Percentiles rank a stretch among this genome's conserved stretches.
These are phyloP conservation scores for Corrigiola litoralis DNA, from an alignment of 179 eudicot genomes.

Conservation along the genomic window DNA sequence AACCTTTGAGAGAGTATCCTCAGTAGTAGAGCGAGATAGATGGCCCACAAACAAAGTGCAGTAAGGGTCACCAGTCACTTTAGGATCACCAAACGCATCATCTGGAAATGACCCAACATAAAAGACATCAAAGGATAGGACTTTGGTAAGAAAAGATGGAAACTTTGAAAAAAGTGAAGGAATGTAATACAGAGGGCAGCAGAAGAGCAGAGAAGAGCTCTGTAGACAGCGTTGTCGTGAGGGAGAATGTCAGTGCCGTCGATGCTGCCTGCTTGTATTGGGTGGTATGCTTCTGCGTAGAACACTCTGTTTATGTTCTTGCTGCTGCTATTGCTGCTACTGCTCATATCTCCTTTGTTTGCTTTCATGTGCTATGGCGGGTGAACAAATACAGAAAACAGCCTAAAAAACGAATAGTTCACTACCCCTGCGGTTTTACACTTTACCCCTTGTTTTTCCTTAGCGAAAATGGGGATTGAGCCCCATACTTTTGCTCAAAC, in stretches of 20 bases:
- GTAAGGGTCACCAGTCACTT: constrained; percentile 75
- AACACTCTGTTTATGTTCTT: constrained; percentile 58
- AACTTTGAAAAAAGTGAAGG: neutral
- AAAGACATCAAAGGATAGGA: neutral
- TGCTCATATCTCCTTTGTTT: neutral
- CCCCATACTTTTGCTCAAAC: no score
- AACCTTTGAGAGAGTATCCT: constrained; percentile 68
- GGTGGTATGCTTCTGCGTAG: constrained; percentile 77
- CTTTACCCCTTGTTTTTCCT: no score
- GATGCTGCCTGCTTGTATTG: constrained; percentile 93
- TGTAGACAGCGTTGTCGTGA: constrained; percentile 78
- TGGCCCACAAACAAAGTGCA: constrained; percentile 77
- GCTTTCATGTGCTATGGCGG: no score
- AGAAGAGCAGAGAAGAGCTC: constrained; percentile 85
- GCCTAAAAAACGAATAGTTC: no score
- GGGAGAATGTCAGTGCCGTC: constrained; percentile 94
- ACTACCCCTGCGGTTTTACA: no score
- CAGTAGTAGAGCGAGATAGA: constrained; percentile 70
- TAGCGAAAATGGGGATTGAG: no score
- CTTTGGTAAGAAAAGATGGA: neutral
- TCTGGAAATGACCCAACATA: constrained; percentile 19
- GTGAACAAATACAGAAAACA: no score
- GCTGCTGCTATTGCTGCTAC: constrained; percentile 14
- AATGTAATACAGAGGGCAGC: constrained; percentile 64
- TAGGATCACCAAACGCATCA: constrained; percentile 81